Base-by-base conservation (phyloP, 2,329 filamentous ascomycete genomes). In the Colletotrichum zoysiae region DNA sequence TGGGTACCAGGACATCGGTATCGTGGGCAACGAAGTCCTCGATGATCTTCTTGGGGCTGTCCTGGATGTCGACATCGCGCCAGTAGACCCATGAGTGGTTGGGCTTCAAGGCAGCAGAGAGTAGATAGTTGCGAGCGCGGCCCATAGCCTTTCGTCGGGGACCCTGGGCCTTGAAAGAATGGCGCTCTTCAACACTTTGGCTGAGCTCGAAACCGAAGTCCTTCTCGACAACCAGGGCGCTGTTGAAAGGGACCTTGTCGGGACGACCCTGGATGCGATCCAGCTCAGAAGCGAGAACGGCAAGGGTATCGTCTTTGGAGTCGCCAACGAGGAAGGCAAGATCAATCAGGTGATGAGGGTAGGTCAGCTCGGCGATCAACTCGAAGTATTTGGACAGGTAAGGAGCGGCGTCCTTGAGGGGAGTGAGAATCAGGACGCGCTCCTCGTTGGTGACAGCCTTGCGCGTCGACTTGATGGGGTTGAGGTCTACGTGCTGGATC, bases 41-140 rank as follows among this genome's bases (percentile, higher is more conserved):
- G 44, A 99, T 86, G 73, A 99, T 97, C 78, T 89, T 91, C 74
- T 89, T 88, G 1, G 95, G 94, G 80, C 93, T 97, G 79, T 99
- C 95, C 58, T 93, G 91, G 77, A 99, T 98, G 81, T 99, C 96
- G 61, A 97, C 95, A 81, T 99, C 96, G 72, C 96, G 90, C 96
- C 96, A 99, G 82, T 98, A 98, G 11, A 98, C 95, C 96, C 96
- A 99, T 11, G 95, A 95, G 80, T 99, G 96, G 73, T 98, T 95
- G 0, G 95, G 91, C 84, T 97, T 97, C 77, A 99, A 80, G 3
- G 96, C 92, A 0, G 94, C 87, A 42, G 91, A 89, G 2, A 99
- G 89, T 26, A 99, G 87, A 81, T 97, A 99, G 81, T 99, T 99
- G 76, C 96, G 90, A 38, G 96, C 96, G 76, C 88, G 91, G 57